A percentile compares a stretch with the other conserved stretches of the same genome.
phyloP scores from a whole-genome alignment of 2,329 filamentous ascomycete genomes.

The Arthroderma sp. region DNA sequence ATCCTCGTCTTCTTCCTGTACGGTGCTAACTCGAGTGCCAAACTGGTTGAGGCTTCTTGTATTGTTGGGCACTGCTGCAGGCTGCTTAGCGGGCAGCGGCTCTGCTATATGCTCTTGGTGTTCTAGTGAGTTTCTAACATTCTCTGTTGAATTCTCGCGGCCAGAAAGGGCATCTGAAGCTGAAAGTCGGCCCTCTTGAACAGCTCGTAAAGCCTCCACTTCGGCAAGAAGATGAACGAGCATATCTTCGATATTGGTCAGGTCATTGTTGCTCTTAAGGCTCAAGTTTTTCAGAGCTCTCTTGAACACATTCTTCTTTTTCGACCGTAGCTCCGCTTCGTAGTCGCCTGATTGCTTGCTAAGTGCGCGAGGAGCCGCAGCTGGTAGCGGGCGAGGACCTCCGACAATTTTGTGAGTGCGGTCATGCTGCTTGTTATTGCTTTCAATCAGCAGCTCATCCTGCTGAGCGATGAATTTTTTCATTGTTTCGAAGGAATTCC shows the following conservation, averaged over 20 bases:
- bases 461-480: constrained; percentile 84
- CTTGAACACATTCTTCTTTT: constrained; percentile 88
- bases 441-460: constrained; percentile 75
- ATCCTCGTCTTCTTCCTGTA: constrained; percentile 71
- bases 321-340: constrained; percentile 50
- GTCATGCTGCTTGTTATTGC: constrained; percentile 78
- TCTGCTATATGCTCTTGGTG: constrained; percentile 17
- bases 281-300: constrained; percentile 85
- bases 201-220: constrained; percentile 66
- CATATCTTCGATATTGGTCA: constrained; percentile 81
- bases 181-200: constrained; percentile 30
- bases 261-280: constrained; percentile 73
- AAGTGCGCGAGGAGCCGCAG: constrained; percentile 46
- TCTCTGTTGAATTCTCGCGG: constrained; percentile 56
- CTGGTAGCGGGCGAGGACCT: constrained; percentile 72
- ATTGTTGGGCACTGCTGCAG: not conserved
- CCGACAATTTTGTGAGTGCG: constrained; percentile 71
- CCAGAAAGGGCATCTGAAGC: constrained; percentile 21
- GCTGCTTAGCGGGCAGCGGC: constrained; percentile 23
- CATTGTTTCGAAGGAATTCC: constrained; percentile 88
- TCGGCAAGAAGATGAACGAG: constrained; percentile 83
- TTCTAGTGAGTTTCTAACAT: constrained; percentile 19
- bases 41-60: constrained; percentile 24
- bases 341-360: constrained; percentile 35
- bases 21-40: constrained; percentile 78